Evolutionary conservation across 805 yeast species (phyloP).

Genomic region (Wickerhamiella sorbophila): DNA sequence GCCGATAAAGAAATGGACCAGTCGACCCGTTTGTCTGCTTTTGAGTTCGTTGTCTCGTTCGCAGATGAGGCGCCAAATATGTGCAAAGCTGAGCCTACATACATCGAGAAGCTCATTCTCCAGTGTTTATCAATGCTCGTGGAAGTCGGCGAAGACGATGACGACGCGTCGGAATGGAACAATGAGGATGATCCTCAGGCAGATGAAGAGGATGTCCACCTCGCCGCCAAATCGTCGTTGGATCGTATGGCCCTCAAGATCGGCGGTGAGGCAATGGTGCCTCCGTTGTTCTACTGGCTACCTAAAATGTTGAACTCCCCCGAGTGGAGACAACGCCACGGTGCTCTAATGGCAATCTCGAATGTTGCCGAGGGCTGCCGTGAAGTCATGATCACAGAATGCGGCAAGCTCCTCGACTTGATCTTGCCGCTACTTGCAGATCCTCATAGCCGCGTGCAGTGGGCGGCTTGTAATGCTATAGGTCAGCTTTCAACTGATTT

Average conservation of each 20-base stretch:
- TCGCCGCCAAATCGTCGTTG: constrained; percentile 86
- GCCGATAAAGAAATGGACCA: constrained; percentile 71
- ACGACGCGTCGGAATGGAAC: constrained; percentile 79
- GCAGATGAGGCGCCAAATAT: constrained; percentile 87
- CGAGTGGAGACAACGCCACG: constrained; percentile 91
- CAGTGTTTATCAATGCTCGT: constrained; percentile 75
- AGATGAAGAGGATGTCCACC: constrained; percentile 73
- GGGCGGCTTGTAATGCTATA: constrained; percentile 90
- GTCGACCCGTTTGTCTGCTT: constrained; percentile 65
- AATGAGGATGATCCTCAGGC: constrained; percentile 65
- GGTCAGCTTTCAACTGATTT: constrained; percentile 97
- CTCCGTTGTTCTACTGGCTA: constrained; percentile 71
- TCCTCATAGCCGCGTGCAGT: constrained; percentile 86
- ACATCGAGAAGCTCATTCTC: constrained; percentile 56
- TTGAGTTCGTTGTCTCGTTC: constrained; percentile 80
- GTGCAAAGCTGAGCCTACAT: constrained; percentile 71
- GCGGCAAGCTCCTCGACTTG: constrained; percentile 68
- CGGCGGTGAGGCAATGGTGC: constrained; percentile 72
- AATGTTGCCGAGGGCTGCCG: constrained; percentile 96
- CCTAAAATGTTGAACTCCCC: constrained; percentile 67
- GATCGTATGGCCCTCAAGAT: constrained; percentile 78
- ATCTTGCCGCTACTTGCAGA: constrained; percentile 75
- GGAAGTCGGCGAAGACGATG: constrained; percentile 80
- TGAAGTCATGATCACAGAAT: constrained; percentile 70
- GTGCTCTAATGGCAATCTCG: constrained; percentile 91